Evolutionary conservation across 306 rosid species (phyloP).

Genomic region (Casuarina equisetifolia): DNA sequence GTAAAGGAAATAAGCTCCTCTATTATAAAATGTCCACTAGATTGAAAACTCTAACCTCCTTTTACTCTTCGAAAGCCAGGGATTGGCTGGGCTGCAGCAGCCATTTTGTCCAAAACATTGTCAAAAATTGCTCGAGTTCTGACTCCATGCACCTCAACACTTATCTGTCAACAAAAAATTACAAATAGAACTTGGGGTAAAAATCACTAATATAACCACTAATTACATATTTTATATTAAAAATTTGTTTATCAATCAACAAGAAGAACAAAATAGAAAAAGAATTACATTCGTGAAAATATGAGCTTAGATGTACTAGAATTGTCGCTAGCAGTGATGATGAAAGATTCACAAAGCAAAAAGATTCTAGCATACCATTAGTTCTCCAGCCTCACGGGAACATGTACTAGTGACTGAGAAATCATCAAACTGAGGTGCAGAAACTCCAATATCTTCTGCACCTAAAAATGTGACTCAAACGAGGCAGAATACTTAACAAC

Average conservation of each 20-base stretch:
- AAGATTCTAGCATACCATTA: slow-evolving; percentile 49
- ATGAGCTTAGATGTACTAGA: neutral
- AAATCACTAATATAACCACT: slow-evolving; percentile 9
- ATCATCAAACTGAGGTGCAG: slow-evolving; percentile 54
- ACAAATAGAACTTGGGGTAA: neutral
- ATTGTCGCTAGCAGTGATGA: slow-evolving; percentile 4
- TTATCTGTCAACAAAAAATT: slow-evolving; percentile 46
- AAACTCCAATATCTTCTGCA: slow-evolving; percentile 45
- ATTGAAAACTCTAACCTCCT: slow-evolving; percentile 64
- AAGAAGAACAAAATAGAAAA: neutral
- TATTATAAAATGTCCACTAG: slow-evolving; percentile 1
- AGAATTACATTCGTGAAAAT: neutral
- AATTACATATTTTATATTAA: neutral
- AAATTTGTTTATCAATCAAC: neutral
- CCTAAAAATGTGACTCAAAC: slow-evolving; percentile 11
- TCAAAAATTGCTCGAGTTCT: slow-evolving; percentile 65
- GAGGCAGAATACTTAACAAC: slow-evolving; percentile 12
- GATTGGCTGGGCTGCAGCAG: slow-evolving; percentile 87
- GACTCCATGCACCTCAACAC: slow-evolving; percentile 63
- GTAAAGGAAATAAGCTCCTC: neutral
- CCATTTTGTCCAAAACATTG: slow-evolving; percentile 69
- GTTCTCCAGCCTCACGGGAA: slow-evolving; percentile 39
- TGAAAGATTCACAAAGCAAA: slow-evolving; percentile 17
- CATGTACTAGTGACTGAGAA: slow-evolving; percentile 47
- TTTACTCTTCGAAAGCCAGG: slow-evolving; percentile 91